A percentile compares a stretch with the other conserved stretches of the same genome.
phyloP scores from a whole-genome alignment of 495 filamentous ascomycete genomes.

The Neurospora sp. region DNA sequence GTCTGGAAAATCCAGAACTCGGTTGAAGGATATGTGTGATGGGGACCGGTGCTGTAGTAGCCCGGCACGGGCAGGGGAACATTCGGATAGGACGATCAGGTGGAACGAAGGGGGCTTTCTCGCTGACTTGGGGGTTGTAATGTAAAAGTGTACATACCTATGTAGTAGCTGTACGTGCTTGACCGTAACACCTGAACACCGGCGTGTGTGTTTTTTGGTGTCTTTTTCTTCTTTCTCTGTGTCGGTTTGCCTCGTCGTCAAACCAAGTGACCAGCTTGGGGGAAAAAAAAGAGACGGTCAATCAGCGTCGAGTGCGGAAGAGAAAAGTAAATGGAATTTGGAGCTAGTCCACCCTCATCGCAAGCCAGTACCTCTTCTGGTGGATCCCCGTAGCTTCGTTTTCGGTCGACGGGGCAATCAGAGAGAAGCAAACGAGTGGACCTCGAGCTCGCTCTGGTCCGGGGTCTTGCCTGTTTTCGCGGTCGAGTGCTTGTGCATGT shows the following conservation, averaged over 20 bases:
- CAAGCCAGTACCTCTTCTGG: not conserved
- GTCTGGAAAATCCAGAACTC: constrained; percentile 8
- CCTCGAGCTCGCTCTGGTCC: constrained; percentile 9
- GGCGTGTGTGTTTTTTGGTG: not conserved
- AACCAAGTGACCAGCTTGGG: not conserved
- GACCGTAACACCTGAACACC: not conserved
- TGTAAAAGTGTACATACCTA: not conserved
- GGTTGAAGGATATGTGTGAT: constrained; percentile 14
- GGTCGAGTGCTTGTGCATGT: not conserved
- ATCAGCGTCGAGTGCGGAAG: not conserved
- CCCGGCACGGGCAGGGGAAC: constrained; percentile 3
- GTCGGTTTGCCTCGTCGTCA: not conserved
- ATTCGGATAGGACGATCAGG: not conserved
- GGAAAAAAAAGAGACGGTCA: not conserved
- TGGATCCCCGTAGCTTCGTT: not conserved
- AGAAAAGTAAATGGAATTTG: not conserved
- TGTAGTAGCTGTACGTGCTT: not conserved
- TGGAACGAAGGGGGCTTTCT: not conserved
- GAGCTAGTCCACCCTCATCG: not conserved
- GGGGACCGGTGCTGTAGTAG: constrained; percentile 10
- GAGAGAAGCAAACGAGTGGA: constrained; percentile 16
- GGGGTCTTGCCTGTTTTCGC: constrained; percentile 5
- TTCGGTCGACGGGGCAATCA: constrained; percentile 13
- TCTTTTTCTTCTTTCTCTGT: not conserved
- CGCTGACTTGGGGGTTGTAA: not conserved